These are phyloP conservation scores for Mrakiaceae sp. DNA, from an alignment of 1,284 basidiomycete genomes.

Conservation along the genomic window DNA sequence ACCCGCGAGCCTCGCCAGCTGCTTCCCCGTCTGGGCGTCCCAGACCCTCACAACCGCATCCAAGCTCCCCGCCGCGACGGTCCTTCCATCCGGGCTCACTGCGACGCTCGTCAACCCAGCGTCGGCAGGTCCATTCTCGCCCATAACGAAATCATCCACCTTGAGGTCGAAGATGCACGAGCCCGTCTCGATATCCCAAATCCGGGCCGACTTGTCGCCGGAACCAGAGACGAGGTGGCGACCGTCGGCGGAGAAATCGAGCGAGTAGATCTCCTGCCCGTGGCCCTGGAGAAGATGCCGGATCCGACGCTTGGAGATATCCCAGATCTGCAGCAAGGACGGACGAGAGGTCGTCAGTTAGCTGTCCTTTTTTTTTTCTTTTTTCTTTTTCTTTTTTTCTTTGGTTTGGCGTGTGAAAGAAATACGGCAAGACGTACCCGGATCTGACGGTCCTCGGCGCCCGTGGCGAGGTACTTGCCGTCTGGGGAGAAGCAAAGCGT, in stretches of 20 bases:
- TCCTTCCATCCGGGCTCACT: constrained; percentile 66
- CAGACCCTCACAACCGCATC: constrained; percentile 79
- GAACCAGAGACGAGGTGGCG: constrained; percentile 76
- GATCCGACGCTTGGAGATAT: constrained; percentile 61
- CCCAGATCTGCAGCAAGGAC: constrained; percentile 57
- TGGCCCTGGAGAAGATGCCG: constrained; percentile 69
- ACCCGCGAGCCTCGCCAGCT: constrained; percentile 64
- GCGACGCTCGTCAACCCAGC: constrained; percentile 64
- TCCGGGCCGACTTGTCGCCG: constrained; percentile 76
- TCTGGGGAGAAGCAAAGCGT: constrained; percentile 76
- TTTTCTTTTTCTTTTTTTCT: too few relatives aligned
- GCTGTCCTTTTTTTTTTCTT: too few relatives aligned
- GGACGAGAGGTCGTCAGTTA: constrained; percentile 1
- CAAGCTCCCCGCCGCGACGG: constrained; percentile 71
- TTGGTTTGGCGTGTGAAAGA: not conserved
- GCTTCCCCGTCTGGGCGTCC: constrained; percentile 59
- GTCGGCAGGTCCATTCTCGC: constrained; percentile 47
- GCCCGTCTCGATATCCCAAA: constrained; percentile 70
- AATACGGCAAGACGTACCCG: constrained; percentile 43
- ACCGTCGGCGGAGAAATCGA: constrained; percentile 74
- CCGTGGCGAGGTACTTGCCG: constrained; percentile 66
- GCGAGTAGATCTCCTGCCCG: constrained; percentile 79
- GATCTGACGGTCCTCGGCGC: constrained; percentile 72
- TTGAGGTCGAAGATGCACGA: constrained; percentile 40
- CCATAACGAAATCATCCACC: constrained; percentile 39